phyloP scores from a whole-genome alignment of 2,329 filamentous ascomycete species.

The Alternaria arbusti region DNA sequence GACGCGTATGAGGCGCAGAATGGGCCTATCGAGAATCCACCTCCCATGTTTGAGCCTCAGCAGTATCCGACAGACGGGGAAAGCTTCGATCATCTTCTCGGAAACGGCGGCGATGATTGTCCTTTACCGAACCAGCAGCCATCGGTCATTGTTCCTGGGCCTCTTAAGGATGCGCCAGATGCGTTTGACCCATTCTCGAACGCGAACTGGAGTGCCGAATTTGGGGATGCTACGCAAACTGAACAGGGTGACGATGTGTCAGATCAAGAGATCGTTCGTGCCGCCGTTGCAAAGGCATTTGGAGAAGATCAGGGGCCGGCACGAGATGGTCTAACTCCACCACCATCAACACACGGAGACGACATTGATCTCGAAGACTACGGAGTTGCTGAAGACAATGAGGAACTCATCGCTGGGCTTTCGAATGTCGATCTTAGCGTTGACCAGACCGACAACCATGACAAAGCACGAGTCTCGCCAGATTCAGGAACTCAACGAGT shows the following conservation, averaged over 20 bases:
- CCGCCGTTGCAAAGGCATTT: neutral
- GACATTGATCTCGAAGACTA: neutral
- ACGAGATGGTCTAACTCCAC: neutral
- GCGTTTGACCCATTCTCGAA: neutral
- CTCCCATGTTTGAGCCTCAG: neutral
- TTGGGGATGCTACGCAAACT: neutral
- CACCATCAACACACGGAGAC: neutral
- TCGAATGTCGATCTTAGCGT: no score
- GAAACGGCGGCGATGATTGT: neutral
- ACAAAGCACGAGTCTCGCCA: neutral
- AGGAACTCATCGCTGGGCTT: neutral
- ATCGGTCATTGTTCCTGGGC: neutral
- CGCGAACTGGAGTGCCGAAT: neutral
- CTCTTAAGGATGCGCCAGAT: neutral
- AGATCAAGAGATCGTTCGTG: neutral
- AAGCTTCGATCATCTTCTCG: neutral
- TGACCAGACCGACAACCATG: neutral
- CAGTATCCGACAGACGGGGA: neutral
- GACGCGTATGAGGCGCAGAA: neutral
- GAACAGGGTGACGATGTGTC: neutral
- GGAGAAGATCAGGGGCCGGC: neutral
- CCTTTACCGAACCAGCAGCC: neutral
- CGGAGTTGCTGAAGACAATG: neutral
- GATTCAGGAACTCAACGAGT: neutral
- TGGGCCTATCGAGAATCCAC: neutral